phyloP scores from a whole-genome alignment of 2,329 filamentous ascomycete genomes.

The Aureobasidium sp. region DNA sequence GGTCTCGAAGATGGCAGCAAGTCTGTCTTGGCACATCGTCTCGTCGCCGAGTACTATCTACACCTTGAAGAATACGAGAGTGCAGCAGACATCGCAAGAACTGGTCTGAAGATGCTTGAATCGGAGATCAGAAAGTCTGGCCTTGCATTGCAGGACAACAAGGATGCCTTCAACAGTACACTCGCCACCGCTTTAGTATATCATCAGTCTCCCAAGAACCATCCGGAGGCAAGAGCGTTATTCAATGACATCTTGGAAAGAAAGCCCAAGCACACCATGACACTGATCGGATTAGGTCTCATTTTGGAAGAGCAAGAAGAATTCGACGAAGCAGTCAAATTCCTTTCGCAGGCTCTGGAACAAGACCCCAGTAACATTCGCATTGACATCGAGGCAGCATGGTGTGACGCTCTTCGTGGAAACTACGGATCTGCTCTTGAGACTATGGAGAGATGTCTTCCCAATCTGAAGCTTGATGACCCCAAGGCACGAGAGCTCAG shows the following conservation, averaged over 20 bases:
- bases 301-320: constrained; percentile 93
- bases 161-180: constrained; percentile 67
- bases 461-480: constrained; percentile 56
- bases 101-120: constrained; percentile 57
- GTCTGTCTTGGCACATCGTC: constrained; percentile 74
- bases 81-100: constrained; percentile 71
- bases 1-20: constrained; percentile 45
- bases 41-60: constrained; percentile 78
- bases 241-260: constrained; percentile 75
- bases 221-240: constrained; percentile 76
- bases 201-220: constrained; percentile 82
- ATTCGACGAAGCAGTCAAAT: constrained; percentile 72
- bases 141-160: constrained; percentile 59
- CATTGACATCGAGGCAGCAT: constrained; percentile 80
- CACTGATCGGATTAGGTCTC: constrained; percentile 81
- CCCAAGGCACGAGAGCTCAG: constrained; percentile 62
- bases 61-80: constrained; percentile 78
- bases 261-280: constrained; percentile 68
- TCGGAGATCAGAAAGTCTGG: constrained; percentile 61
- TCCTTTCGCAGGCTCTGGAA: constrained; percentile 67
- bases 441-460: constrained; percentile 64
- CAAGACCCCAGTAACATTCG: constrained; percentile 68
- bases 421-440: constrained; percentile 61
- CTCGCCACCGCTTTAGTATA: constrained; percentile 85
- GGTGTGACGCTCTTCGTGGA: constrained; percentile 80